These are phyloP conservation scores for Vitis rupestris DNA, from an alignment of 164 flowering plant species.

Conservation along the genomic window DNA sequence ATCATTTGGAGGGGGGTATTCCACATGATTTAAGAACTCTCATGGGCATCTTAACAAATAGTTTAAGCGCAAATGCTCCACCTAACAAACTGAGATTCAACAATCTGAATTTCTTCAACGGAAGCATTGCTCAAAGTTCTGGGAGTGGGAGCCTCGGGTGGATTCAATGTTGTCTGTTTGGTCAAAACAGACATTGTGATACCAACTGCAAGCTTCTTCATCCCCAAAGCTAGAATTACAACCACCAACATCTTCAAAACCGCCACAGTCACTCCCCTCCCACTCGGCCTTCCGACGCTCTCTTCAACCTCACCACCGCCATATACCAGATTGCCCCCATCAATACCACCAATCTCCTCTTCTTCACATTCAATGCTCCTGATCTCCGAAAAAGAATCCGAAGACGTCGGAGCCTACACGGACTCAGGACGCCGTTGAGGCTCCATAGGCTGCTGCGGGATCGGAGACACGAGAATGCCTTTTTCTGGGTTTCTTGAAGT, in stretches of 20 bases:
- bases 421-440: neutral
- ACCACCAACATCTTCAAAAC: constrained; percentile 38
- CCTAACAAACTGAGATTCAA: constrained; percentile 1
- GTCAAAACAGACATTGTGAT: constrained; percentile 40
- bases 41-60: too few relatives aligned
- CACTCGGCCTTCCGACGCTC: neutral
- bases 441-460: neutral
- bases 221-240: constrained; percentile 45
- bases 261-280: constrained; percentile 9
- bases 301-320: neutral
- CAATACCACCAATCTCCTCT: neutral
- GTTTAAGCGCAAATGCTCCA: too few relatives aligned
- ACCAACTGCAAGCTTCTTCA: constrained; percentile 46
- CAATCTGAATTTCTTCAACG: constrained; percentile 24
- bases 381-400: too few relatives aligned
- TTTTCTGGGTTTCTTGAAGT: constrained; percentile 29
- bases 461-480: too few relatives aligned
- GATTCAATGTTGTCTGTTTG: neutral
- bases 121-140: neutral
- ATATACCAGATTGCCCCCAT: neutral
- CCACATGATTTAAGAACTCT: too few relatives aligned
- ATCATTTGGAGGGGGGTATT: too few relatives aligned
- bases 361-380: too few relatives aligned
- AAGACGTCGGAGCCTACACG: too few relatives aligned
- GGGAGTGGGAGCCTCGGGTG: neutral